Percentiles rank a stretch among this genome's conserved stretches.
phyloP scores from a whole-genome alignment of 2,329 filamentous ascomycete species.

The Aureobasidium sp. region DNA sequence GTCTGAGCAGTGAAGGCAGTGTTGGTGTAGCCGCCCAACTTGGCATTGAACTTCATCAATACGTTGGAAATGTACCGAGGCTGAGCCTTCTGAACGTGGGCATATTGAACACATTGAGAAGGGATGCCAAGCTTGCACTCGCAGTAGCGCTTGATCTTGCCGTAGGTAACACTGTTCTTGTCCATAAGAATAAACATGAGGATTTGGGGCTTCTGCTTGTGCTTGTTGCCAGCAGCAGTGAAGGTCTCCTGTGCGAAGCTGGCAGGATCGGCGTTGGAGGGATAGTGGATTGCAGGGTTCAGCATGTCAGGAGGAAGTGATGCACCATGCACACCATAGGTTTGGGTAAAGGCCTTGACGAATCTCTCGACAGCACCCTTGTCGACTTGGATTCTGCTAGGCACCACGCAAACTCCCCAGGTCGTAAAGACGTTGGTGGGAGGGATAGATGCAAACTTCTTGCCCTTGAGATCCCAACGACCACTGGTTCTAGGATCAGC shows the following conservation, averaged over 20 bases:
- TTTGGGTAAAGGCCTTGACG: conserved; percentile 53
- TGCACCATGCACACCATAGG: conserved; percentile 57
- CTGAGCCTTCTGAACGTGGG: conserved; percentile 61
- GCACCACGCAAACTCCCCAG: conserved; percentile 69
- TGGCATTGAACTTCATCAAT: conserved; percentile 93
- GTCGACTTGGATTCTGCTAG: conserved; percentile 40
- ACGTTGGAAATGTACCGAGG: conserved; percentile 90
- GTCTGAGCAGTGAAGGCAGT: conserved; percentile 34
- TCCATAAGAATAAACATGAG: conserved; percentile 70
- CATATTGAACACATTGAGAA: conserved; percentile 71
- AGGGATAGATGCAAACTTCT: conserved; percentile 62
- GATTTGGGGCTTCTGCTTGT: conserved; percentile 59
- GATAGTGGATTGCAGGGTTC: conserved; percentile 35
- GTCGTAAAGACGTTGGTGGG: conserved; percentile 46
- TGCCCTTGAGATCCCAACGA: conserved; percentile 80
- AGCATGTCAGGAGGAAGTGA: conserved; percentile 36
- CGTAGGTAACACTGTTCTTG: conserved; percentile 66
- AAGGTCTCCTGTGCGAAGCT: conserved; percentile 39
- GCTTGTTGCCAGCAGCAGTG: conserved; percentile 47
- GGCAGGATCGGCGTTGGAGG: conserved; percentile 24
- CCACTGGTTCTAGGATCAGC: conserved; percentile 59
- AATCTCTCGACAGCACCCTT: conserved; percentile 45
- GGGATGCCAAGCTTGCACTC: conserved; percentile 80
- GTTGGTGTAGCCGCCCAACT: conserved; percentile 76
- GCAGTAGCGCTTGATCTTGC: conserved; percentile 79